Evolutionary conservation across 495 filamentous ascomycete species (phyloP).

Genomic region (Penicillium simplicissimum): DNA sequence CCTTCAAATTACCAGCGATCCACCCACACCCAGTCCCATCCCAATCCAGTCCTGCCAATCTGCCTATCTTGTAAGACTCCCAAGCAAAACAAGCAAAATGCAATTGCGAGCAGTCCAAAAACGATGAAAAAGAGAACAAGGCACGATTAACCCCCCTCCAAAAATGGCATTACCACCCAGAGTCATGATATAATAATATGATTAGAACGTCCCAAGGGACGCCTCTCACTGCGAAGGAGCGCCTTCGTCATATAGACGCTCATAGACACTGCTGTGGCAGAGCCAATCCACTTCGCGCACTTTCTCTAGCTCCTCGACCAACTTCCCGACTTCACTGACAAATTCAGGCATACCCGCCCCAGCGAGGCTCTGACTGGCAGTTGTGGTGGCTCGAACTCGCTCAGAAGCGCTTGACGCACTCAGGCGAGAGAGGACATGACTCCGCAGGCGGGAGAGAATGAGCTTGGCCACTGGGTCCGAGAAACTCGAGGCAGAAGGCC

Average conservation of each 20-base stretch:
- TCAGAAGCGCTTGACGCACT: constrained; percentile 76
- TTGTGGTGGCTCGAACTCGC: constrained; percentile 75
- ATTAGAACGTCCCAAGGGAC: background rate
- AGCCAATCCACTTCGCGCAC: constrained; percentile 78
- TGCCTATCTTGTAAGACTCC: constrained; percentile 4
- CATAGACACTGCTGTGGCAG: constrained; percentile 80
- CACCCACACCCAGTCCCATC: too few relatives aligned
- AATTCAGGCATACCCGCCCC: constrained; percentile 84
- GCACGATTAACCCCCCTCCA: background rate
- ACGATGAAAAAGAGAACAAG: background rate
- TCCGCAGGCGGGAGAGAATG: constrained; percentile 70
- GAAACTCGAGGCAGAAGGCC: constrained; percentile 41
- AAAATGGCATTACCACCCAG: background rate
- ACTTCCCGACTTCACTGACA: constrained; percentile 75
- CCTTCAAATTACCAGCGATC: background rate
- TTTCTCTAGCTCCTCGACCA: constrained; percentile 76
- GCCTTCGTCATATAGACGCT: constrained; percentile 55
- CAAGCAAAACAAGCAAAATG: constrained; percentile 2
- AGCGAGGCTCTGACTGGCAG: constrained; percentile 79
- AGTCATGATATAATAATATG: constrained; percentile 5
- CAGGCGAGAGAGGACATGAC: constrained; percentile 75
- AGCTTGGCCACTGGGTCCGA: constrained; percentile 80
- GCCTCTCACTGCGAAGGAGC: constrained; percentile 21
- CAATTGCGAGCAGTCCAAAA: background rate
- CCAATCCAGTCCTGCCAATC: constrained; percentile 18